Percentiles rank a stretch among this genome's conserved stretches.
Conservation (phyloP, 208 protist genomes). For the Acanthamoeba sp. region DNA sequence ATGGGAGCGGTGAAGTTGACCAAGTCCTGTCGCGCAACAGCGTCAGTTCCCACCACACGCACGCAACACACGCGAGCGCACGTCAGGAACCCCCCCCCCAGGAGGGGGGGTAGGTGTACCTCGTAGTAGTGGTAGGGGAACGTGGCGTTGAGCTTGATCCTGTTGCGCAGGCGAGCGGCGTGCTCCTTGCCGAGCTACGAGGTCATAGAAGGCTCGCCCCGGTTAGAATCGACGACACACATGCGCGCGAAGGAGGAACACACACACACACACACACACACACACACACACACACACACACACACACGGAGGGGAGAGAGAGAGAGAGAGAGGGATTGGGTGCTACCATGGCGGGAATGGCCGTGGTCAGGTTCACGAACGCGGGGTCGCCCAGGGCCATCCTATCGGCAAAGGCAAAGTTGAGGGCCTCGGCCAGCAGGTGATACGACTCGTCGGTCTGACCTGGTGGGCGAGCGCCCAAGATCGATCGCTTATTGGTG, state of each 20-base stretch:
- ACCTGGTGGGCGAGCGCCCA: neutral
- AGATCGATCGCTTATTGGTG: neutral
- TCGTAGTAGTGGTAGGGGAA: conserved; percentile 75
- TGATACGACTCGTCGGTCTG: conserved; percentile 8
- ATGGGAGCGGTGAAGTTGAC: conserved; percentile 32
- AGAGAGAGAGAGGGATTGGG: neutral
- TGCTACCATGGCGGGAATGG: conserved; percentile 8
- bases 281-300: no score
- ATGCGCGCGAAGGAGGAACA: no score
- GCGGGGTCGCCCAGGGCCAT: conserved; percentile 78
- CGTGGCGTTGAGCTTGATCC: conserved; percentile 54
- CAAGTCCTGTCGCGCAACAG: neutral
- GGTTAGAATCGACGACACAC: no score
- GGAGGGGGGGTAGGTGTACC: no score
- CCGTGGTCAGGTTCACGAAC: conserved; percentile 72
- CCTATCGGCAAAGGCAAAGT: conserved; percentile 82
- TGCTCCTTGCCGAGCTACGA: conserved; percentile 25
- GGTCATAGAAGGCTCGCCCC: neutral
- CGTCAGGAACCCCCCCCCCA: no score
- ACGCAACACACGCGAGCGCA: neutral
- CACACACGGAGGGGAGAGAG: neutral
- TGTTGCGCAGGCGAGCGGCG: neutral
- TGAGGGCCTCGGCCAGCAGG: conserved; percentile 78
- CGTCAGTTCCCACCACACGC: neutral
- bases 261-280: no score